Conservation (phyloP, 2,329 filamentous ascomycete species). For the Calonectria crousiana region DNA sequence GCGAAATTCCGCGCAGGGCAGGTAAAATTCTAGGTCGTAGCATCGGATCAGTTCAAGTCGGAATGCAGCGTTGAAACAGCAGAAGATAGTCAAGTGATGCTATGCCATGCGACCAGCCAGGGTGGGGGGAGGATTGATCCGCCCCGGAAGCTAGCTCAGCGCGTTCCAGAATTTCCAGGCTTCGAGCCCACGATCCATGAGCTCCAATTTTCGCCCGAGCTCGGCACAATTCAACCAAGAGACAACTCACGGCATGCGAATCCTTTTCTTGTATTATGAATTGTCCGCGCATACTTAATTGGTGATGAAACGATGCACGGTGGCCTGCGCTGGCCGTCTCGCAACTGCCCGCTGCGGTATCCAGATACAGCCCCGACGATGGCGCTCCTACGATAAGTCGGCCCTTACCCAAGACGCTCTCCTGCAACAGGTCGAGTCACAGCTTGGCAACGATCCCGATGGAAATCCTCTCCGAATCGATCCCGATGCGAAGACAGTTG, state of each 20-base stretch:
- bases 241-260: slow-evolving; percentile 3
- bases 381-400: slow-evolving; percentile 48
- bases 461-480: slow-evolving; percentile 52
- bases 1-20: slow-evolving; percentile 51
- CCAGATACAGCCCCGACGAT: slow-evolving; percentile 42
- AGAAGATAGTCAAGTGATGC: background rate
- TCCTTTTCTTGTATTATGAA: slow-evolving; percentile 30
- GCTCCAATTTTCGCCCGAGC: slow-evolving; percentile 21
- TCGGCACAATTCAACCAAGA: background rate
- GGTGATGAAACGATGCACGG: slow-evolving; percentile 46
- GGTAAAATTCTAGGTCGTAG: slow-evolving; percentile 46
- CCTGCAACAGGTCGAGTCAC: slow-evolving; percentile 46
- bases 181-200: slow-evolving; percentile 18
- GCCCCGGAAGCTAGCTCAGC: slow-evolving; percentile 29
- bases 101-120: slow-evolving; percentile 35
- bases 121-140: slow-evolving; percentile 39
- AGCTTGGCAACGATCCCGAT: slow-evolving; percentile 47
- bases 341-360: slow-evolving; percentile 5
- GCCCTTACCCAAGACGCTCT: slow-evolving; percentile 47
- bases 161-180: slow-evolving; percentile 34
- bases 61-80: slow-evolving; percentile 13
- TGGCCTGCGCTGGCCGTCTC: slow-evolving; percentile 31
- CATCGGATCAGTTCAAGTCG: slow-evolving; percentile 40
- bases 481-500: slow-evolving; percentile 55
- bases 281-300: slow-evolving; percentile 17